Conservation (phyloP, 2,329 filamentous ascomycete species). For the Penicillium frequentans region DNA sequence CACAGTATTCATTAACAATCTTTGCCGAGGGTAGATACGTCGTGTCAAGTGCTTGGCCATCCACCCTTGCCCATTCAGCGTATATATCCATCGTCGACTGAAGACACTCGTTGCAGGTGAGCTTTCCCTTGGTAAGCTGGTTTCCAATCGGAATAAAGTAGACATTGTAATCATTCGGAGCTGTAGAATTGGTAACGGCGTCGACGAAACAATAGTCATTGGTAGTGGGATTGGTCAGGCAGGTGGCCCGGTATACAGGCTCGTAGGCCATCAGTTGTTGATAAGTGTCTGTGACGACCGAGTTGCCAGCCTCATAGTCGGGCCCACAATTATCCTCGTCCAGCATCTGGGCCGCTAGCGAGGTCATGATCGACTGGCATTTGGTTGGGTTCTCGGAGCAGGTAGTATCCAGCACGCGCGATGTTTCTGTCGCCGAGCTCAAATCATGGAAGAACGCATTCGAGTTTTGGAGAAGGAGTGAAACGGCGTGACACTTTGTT, state of each 20-base stretch:
- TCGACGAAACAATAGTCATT: slow-evolving; percentile 76
- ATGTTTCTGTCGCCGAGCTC: slow-evolving; percentile 69
- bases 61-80: slow-evolving; percentile 65
- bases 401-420: slow-evolving; percentile 73
- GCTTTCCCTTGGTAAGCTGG: slow-evolving; percentile 64
- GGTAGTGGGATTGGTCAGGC: slow-evolving; percentile 66
- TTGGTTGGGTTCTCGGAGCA: slow-evolving; percentile 63
- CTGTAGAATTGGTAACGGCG: slow-evolving; percentile 73
- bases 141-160: slow-evolving; percentile 85
- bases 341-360: slow-evolving; percentile 66
- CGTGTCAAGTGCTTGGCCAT: slow-evolving; percentile 63
- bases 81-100: slow-evolving; percentile 81
- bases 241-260: slow-evolving; percentile 76
- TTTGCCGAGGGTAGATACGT: slow-evolving; percentile 72
- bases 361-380: slow-evolving; percentile 66
- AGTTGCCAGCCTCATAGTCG: slow-evolving; percentile 69
- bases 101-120: slow-evolving; percentile 74
- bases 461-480: slow-evolving; percentile 81
- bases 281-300: slow-evolving; percentile 71
- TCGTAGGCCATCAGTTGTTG: slow-evolving; percentile 74
- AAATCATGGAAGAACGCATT: slow-evolving; percentile 78
- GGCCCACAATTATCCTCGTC: slow-evolving; percentile 64
- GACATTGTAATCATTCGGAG: slow-evolving; percentile 71
- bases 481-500: slow-evolving; percentile 76
- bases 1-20: slow-evolving; percentile 68